These are phyloP conservation scores for Striga asiatica DNA, from an alignment of 257 asterid genomes.

Conservation along the genomic window DNA sequence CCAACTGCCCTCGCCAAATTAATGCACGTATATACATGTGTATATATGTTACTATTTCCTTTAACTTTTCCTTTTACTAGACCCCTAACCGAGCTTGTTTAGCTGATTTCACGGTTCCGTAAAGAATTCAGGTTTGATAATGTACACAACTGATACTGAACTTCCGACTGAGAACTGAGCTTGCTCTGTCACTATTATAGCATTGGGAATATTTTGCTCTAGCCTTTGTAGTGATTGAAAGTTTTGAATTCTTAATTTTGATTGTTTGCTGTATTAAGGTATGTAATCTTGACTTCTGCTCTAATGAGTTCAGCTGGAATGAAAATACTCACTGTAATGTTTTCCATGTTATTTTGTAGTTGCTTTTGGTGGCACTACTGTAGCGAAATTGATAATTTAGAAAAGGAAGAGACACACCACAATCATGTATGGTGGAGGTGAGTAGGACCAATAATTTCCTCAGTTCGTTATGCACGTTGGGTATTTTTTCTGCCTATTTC, in stretches of 20 bases:
- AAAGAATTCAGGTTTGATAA: no score
- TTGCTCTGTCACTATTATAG: no score
- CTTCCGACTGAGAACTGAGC: no score
- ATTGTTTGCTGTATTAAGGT: background rate
- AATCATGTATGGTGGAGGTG: slow-evolving; percentile 34
- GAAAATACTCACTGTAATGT: background rate
- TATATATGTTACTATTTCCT: no score
- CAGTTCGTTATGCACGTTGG: background rate
- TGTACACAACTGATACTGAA: no score
- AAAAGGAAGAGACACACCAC: slow-evolving; percentile 4
- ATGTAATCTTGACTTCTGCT: background rate
- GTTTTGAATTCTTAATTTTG: background rate
- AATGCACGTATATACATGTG: no score
- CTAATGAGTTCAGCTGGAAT: background rate
- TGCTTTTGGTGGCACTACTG: background rate
- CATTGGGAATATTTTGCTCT: no score
- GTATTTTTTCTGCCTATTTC: background rate
- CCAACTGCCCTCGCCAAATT: no score
- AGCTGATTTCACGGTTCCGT: no score
- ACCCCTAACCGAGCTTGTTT: no score
- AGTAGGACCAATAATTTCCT: background rate
- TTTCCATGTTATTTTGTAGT: background rate
- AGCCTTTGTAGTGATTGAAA: no score
- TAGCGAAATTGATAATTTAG: background rate
- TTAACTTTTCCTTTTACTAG: no score